Conservation (phyloP, 495 filamentous ascomycete genomes). For the Hypoxylon fragiforme region DNA sequence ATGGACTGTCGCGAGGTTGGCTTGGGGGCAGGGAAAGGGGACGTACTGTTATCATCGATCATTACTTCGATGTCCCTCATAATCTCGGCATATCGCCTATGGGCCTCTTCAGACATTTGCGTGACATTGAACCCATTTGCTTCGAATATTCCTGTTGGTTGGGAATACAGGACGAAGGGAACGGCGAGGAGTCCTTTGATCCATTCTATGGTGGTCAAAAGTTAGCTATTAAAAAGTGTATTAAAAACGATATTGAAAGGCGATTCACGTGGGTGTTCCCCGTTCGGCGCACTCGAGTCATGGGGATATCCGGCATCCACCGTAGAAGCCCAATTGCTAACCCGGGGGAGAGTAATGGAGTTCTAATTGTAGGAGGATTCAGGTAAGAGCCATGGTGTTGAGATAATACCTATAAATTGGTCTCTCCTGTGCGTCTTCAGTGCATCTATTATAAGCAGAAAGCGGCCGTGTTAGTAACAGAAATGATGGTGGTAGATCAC, state of each 20-base stretch:
- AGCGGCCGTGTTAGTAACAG: conserved; percentile 21
- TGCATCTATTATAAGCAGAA: conserved; percentile 74
- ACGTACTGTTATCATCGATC: conserved; percentile 86
- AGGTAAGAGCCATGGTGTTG: conserved; percentile 3
- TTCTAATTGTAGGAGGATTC: conserved; percentile 6
- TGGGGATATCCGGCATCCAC: conserved; percentile 8
- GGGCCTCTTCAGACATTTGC: conserved; percentile 65
- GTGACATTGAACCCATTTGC: conserved; percentile 60
- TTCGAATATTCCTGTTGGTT: conserved; percentile 82
- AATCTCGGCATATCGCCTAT: conserved; percentile 90
- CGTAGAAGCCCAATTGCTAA: not conserved
- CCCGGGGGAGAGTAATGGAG: conserved; percentile 8
- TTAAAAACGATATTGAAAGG: not conserved
- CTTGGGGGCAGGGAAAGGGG: conserved; percentile 5
- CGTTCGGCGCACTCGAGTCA: conserved; percentile 61
- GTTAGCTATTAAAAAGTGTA: conserved; percentile 16
- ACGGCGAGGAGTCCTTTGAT: conserved; percentile 87
- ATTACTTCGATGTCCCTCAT: conserved; percentile 90
- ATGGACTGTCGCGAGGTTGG: conserved; percentile 8
- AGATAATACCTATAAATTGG: conserved; percentile 69
- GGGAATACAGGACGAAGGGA: conserved; percentile 94
- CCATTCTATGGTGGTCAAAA: conserved; percentile 53
- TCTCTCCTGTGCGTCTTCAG: conserved; percentile 87
- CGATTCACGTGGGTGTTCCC: not conserved
- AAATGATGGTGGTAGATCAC: not conserved